A percentile compares a stretch with the other conserved stretches of the same genome.
These are phyloP conservation scores for Gamsiella multidivaricata DNA, from an alignment of 192 early-diverging fungal species.

Conservation along the genomic window DNA sequence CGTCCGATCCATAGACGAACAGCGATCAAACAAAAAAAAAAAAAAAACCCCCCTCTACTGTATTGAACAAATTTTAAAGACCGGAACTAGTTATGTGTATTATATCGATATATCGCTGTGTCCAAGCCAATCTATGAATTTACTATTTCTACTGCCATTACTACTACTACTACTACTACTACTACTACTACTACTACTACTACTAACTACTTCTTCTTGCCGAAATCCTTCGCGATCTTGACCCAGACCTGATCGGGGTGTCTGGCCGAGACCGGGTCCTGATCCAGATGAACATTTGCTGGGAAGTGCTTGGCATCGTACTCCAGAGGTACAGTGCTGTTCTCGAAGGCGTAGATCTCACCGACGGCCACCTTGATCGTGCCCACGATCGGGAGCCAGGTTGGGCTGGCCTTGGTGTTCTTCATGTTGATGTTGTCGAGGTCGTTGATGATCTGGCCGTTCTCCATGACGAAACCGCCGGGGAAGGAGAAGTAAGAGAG, in stretches of 20 bases:
- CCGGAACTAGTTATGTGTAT: too few species aligned
- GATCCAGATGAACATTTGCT: constrained; percentile 33
- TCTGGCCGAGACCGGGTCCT: constrained; percentile 38
- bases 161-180: too few species aligned
- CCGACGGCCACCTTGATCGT: constrained; percentile 12
- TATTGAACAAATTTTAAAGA: too few species aligned
- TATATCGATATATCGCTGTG: too few species aligned
- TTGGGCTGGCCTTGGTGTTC: constrained; percentile 15
- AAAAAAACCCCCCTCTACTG: too few species aligned
- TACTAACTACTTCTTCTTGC: too few species aligned
- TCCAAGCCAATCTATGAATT: too few species aligned
- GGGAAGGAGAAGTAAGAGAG: constrained; percentile 51
- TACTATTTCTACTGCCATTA: too few species aligned
- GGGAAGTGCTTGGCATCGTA: constrained; percentile 35
- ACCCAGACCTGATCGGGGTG: constrained; percentile 41
- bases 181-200: too few species aligned
- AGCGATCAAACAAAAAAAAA: too few species aligned
- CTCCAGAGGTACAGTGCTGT: constrained; percentile 37
- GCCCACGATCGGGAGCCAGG: constrained; percentile 11
- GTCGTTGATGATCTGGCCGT: constrained; percentile 3
- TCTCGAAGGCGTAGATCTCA: constrained; percentile 23
- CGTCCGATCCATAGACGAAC: too few species aligned
- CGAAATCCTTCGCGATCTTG: constrained; percentile 32
- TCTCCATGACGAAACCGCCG: constrained; percentile 39
- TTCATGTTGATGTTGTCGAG: constrained; percentile 6